phyloP scores from a whole-genome alignment of 2,329 filamentous ascomycete species.

The Beauveria caledonica region DNA sequence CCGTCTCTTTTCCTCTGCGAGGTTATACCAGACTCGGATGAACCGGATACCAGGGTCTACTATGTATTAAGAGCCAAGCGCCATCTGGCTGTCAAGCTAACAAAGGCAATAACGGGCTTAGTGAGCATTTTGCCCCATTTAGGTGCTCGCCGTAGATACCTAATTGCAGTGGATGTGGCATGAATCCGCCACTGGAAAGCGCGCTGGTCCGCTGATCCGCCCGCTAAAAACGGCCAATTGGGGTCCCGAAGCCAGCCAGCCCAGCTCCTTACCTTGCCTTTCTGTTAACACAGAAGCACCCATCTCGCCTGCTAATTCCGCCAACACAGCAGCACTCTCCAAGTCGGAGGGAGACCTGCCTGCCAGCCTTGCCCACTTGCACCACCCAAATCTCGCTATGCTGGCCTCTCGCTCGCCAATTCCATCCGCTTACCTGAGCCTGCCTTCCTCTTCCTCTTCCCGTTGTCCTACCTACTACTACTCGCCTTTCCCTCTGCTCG shows the following conservation, averaged over 20 bases:
- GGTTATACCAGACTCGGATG: slow-evolving; percentile 1
- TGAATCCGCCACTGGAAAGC: background rate
- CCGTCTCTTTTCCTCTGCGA: background rate
- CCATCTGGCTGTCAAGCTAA: background rate
- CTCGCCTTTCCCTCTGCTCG: background rate
- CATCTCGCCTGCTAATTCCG: background rate
- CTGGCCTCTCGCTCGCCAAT: slow-evolving; percentile 9
- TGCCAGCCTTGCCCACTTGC: background rate
- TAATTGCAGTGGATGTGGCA: slow-evolving; percentile 2
- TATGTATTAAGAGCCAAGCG: background rate
- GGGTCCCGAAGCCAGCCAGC: background rate
- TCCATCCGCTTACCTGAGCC: background rate
- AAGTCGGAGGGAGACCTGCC: background rate
- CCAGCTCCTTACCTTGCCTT: too few relatives aligned
- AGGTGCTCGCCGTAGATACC: background rate
- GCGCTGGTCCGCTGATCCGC: background rate
- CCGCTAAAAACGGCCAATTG: background rate
- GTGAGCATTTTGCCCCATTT: background rate
- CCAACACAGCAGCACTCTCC: background rate
- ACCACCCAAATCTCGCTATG: background rate
- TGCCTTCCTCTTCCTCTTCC: background rate
- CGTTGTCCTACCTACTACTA: background rate
- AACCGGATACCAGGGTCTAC: background rate
- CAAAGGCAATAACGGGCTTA: background rate
- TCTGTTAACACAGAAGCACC: too few relatives aligned